phyloP scores from a whole-genome alignment of 345 rosid genomes.

The Ricinus communis region DNA sequence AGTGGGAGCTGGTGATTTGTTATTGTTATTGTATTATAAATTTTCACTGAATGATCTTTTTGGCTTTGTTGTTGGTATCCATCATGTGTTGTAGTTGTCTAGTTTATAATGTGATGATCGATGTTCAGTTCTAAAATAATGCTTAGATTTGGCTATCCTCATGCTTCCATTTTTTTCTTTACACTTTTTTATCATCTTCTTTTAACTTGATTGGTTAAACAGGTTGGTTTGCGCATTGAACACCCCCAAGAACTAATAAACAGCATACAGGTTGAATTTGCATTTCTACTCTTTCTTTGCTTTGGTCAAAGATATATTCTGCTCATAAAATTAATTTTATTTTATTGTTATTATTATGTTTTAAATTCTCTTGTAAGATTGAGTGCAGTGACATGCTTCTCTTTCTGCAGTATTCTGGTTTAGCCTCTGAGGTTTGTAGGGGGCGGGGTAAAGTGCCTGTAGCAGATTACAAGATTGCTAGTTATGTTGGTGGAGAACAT shows the following conservation, averaged over 20 bases:
- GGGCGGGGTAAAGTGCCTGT: slow-evolving; percentile 95
- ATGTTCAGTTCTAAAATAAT: not conserved
- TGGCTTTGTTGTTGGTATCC: too few relatives aligned
- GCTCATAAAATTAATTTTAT: not conserved
- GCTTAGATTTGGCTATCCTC: not conserved
- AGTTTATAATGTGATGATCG: not conserved
- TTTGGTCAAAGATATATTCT: not conserved
- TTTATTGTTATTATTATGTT: not conserved
- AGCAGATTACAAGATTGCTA: slow-evolving; percentile 89
- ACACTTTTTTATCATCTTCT: slow-evolving; percentile 7
- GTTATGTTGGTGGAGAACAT: slow-evolving; percentile 44
- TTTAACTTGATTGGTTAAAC: slow-evolving; percentile 27
- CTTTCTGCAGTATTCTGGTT: slow-evolving; percentile 58
- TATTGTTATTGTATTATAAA: too few relatives aligned
- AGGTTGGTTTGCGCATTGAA: slow-evolving; percentile 96
- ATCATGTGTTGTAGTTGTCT: too few relatives aligned
- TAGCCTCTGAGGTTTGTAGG: slow-evolving; percentile 62
- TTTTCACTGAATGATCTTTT: too few relatives aligned
- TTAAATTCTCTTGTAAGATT: not conserved
- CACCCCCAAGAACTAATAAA: slow-evolving; percentile 96
- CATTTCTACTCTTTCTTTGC: not conserved
- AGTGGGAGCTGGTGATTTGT: too few relatives aligned
- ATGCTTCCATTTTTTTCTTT: not conserved
- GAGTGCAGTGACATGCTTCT: not conserved
- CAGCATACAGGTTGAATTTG: slow-evolving; percentile 64